Base-by-base conservation (phyloP, 139 green algal genomes). In the Asterochloris sp. region DNA sequence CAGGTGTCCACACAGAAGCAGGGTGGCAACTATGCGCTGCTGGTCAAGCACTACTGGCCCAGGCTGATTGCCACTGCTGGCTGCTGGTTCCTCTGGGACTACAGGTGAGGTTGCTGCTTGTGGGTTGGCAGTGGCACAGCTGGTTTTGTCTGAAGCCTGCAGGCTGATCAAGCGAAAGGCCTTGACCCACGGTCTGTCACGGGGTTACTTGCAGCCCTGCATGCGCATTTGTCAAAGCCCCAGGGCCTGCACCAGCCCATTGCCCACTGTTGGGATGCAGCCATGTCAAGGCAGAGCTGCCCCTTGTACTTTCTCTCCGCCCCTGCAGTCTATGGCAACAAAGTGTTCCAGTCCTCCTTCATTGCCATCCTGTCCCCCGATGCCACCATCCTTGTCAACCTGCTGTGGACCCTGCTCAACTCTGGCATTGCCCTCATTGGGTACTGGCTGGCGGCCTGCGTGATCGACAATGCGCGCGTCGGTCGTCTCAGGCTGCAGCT, bases 401-500 rank as follows among this genome's bases (percentile, higher is more conserved):
- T 91, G 71, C 81, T 92, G 73, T 96, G 90, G 91, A 95, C 89
- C 0, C 79, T 94, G 29, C 86, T 96, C 6, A 96, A 96, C 86
- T 88, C 74, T 62, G 82, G 86, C 29, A 82, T 96, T 11, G 88
- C 92, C 0, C 85, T 96, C 10, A 66, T 83, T 76, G 86, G 83
- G 29, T 94, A 96, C 88, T 96, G 90, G 78, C 77, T 82, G 16
- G 88, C 92, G 15, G 92, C 92, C 21, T 85, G 83, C 6, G 62
- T 91, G 15, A 76, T 95, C 10, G 92, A 96, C 87, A 89, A 89
- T 75, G 69, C 75, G 6, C 93, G 87, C 83, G 90, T 86, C 16
- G 90, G 90, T 11, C 86, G 90, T 61, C 69, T 79, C 26, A 81
- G 89, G 13, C 84, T 94, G 79, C 88, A 93, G 86, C 73, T 87